phyloP scores from a whole-genome alignment of 148 eudicot species.

The Suaeda aralocaspica region DNA sequence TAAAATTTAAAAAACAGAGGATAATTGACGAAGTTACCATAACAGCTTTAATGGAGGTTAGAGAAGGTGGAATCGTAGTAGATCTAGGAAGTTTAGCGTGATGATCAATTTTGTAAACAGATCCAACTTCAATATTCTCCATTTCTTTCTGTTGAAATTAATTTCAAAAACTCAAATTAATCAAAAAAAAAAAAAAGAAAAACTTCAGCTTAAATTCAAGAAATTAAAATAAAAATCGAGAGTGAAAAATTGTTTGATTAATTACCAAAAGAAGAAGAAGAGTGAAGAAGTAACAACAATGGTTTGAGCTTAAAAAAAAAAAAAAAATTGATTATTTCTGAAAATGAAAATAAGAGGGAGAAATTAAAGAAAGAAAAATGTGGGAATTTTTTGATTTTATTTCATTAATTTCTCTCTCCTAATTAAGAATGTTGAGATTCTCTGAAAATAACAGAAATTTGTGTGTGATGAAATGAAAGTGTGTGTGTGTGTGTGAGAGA shows the following conservation, averaged over 20 bases:
- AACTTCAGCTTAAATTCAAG: neutral
- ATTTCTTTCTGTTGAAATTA: neutral
- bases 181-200: neutral
- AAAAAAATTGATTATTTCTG: neutral
- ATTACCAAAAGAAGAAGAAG: neutral
- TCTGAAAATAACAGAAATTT: neutral
- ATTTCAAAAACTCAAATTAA: neutral
- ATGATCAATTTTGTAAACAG: conserved; percentile 59
- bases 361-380: neutral
- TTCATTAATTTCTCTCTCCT: neutral
- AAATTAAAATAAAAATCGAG: neutral
- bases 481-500: no score
- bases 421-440: neutral
- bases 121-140: conserved; percentile 48
- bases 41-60: conserved; percentile 52
- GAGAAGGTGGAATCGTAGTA: conserved; percentile 45
- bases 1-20: neutral
- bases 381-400: no score
- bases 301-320: neutral
- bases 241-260: neutral
- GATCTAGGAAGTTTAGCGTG: conserved; percentile 43
- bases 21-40: conserved; percentile 37
- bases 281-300: neutral
- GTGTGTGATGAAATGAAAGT: no score
- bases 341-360: neutral